These are phyloP conservation scores for Zoysia pacifica DNA, from an alignment of 176 grass and related monocot genomes.

Conservation along the genomic window DNA sequence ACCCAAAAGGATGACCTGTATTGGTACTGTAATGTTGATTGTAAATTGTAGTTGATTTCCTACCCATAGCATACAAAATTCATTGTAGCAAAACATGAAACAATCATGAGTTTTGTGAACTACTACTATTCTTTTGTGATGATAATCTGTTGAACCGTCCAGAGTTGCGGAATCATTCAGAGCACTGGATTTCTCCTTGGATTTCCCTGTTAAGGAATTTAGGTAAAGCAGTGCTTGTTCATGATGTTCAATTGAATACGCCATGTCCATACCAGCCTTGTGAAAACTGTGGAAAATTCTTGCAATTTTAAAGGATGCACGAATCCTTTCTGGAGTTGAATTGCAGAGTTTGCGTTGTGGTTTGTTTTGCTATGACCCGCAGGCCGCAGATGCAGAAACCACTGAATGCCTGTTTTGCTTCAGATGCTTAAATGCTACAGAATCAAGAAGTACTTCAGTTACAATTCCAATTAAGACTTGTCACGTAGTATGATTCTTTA, in stretches of 20 bases:
- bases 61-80: not conserved
- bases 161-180: not conserved
- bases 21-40: not conserved
- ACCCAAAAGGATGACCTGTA: constrained; percentile 7
- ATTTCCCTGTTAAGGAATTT: not conserved
- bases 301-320: not conserved
- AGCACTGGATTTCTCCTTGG: not conserved
- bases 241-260: not conserved
- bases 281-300: not conserved
- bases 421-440: too few relatives aligned
- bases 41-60: not conserved
- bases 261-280: not conserved
- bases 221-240: constrained; percentile 14
- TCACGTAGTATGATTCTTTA: too few relatives aligned
- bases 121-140: not conserved
- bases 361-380: not conserved
- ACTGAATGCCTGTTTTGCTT: too few relatives aligned
- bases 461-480: too few relatives aligned
- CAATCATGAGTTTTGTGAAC: not conserved
- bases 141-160: not conserved
- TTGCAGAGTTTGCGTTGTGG: not conserved
- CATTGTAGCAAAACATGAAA: not conserved
- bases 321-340: not conserved
- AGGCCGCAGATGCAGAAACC: too few relatives aligned
- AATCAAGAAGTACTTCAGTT: too few relatives aligned